These are phyloP conservation scores for Crithidia thermophila DNA, from an alignment of 208 protist genomes.

Conservation along the genomic window DNA sequence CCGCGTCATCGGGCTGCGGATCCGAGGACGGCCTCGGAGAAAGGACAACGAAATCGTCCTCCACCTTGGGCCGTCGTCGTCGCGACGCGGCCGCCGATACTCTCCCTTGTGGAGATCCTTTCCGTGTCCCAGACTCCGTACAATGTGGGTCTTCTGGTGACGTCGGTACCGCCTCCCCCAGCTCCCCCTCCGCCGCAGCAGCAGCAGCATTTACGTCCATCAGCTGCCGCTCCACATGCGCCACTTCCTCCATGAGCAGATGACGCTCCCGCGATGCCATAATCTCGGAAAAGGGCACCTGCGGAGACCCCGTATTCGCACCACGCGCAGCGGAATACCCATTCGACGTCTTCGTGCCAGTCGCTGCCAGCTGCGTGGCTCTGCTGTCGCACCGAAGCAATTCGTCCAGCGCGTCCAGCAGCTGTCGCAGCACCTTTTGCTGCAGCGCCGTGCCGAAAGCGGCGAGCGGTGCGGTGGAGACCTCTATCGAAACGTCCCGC, in stretches of 20 bases:
- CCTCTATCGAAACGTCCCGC: background rate
- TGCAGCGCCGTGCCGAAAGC: conserved; percentile 21
- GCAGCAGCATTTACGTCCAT: background rate
- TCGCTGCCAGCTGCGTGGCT: conserved; percentile 5
- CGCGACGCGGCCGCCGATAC: no score
- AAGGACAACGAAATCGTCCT: no score
- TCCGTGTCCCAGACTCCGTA: background rate
- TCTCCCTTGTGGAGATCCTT: background rate
- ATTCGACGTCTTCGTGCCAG: background rate
- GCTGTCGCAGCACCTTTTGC: conserved; percentile 33
- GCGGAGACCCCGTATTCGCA: no score
- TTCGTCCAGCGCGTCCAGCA: conserved; percentile 41
- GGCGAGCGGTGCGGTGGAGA: conserved; percentile 8
- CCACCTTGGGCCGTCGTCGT: no score
- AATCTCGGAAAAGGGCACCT: conserved; percentile 13
- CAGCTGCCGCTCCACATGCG: conserved; percentile 36
- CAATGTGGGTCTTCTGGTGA: background rate
- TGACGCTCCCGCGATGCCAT: conserved; percentile 36
- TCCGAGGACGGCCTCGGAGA: no score
- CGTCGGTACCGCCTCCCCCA: background rate
- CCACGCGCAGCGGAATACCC: no score
- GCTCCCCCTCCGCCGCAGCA: background rate
- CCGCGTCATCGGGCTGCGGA: no score
- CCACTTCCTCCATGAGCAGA: conserved; percentile 30
- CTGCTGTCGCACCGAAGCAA: conserved; percentile 28